Evolutionary conservation across 2,329 filamentous ascomycete species (phyloP), one percentile per base, ranked within the genome.

Genomic region (Ambrosiella beaveri): DNA sequence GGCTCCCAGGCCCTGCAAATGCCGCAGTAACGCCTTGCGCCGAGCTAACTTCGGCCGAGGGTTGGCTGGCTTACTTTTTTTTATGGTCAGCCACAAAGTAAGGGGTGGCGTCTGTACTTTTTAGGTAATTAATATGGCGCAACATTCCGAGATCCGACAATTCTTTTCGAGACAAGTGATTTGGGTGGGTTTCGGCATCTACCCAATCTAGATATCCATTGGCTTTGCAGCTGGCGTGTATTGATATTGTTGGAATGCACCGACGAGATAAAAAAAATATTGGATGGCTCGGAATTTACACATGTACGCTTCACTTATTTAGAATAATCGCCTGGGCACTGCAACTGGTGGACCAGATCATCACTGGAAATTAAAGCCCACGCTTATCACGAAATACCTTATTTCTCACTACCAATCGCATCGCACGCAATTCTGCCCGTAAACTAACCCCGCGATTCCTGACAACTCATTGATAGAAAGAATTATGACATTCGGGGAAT

Each of bases 31-130:
- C 47, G 56, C 59, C 55, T 60, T 60, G 45, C 59, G 56, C 59
- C 59, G 59, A 60, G 59, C 55, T 55, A 19, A 35, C 59, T 60
- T 60, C 59, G 59, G 59, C 59, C 59, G 59, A 60, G 59, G 55
- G 35, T 15, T 37, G 15, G 37, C 35, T n/a, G 5, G 35, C 13
- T 6, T 17, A 12, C 27, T 36, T n/a, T 35, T 53, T 53, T 38
- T 11, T 17, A 36, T n/a, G 9, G 19, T 38, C 2, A 27, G 51
- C 51, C 51, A 53, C 51, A 39, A 37, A 37, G 6, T 49, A n/a
- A 9, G 1, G 35, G 37, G 36, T 53, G 51, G 51, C 51, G 27
- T 53, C 19, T 47, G 51, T 7, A 17, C 7, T 27, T 13, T 53
- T 53, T 53, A 9, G 35, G 51, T 8, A 13, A n/a, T 13, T 37